Evolutionary conservation across 202 grass and related monocot species (phyloP).

Genomic region (Saccharum hybrid): DNA sequence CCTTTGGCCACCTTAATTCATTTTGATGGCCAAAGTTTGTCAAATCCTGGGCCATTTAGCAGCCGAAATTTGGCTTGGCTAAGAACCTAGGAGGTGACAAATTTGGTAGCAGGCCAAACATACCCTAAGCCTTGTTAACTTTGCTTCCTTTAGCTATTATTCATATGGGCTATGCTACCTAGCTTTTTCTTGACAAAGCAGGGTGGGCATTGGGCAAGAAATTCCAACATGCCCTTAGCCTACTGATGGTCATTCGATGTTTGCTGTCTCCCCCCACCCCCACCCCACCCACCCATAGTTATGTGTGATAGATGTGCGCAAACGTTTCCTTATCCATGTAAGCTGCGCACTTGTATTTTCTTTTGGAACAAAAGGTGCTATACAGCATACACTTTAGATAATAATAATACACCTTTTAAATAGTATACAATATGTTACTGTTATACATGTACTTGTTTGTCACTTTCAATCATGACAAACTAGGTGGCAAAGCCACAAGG

Average conservation of each 20-base stretch:
- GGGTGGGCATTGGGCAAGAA: not conserved
- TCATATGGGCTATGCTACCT: not conserved
- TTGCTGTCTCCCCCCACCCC: not conserved
- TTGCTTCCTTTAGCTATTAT: slow-evolving; percentile 1
- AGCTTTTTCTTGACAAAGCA: not conserved
- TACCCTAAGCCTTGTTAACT: not conserved
- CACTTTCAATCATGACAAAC: not conserved
- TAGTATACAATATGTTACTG: not conserved
- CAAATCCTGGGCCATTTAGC: not conserved
- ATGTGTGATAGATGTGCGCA: not conserved
- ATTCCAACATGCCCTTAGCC: not conserved
- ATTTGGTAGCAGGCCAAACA: not conserved
- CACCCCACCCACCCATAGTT: not conserved
- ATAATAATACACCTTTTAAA: not conserved
- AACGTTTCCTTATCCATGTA: not conserved
- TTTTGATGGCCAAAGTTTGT: not conserved
- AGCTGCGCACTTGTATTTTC: slow-evolving; percentile 5
- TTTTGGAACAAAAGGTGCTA: slow-evolving; percentile 5
- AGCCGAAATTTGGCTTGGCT: not conserved
- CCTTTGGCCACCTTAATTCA: not conserved
- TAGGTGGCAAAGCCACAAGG: not conserved
- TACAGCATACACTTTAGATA: not conserved
- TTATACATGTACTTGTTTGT: slow-evolving; percentile 2
- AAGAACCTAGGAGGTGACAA: not conserved
- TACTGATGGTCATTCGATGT: slow-evolving; percentile 8